Base-by-base conservation (phyloP, 345 rosid genomes). In the Arabis alpina region DNA sequence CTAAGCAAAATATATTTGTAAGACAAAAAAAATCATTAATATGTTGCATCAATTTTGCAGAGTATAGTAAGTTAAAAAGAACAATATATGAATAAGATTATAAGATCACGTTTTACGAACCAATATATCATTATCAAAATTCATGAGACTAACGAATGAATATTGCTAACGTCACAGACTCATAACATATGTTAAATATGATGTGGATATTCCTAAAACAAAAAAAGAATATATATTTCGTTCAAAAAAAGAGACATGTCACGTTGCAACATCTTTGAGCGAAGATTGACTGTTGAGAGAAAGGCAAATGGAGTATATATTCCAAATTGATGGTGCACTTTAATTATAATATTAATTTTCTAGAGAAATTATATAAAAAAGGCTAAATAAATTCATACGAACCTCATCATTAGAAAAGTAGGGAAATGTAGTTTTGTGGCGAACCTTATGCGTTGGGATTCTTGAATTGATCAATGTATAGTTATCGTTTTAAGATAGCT, bases 341-440 rank as follows among this genome's bases (percentile, higher is more conserved):
- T 80, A 64, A 60, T 71, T 71, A 71, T 66, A 41, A 47, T 16
- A 49, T 16, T 9, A 5, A 24, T 55, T 61, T 34, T 36, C 7
- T 61, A 28, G 10, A 63, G 2, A 45, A 47, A 6, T 1, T 27
- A 12, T 60, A 15, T 24, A 16, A 73, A 76, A 50, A 43, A 73
- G 70, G 53, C 19, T 15, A 14, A 39, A 68, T 52, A 60, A 64
- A 72, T 81, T 64, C 64, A 52, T 69, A 80, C 85, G 82, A 86
- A 89, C 71, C 65, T 69, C 65, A 85, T 85, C 78, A 89, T 89
- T 80, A 67, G 81, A 84, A 80, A 76, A 66, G 85, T 79, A 58
- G 3, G 93, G 80, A 82, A 68, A 60, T 55, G 74, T 53, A 71
- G 79, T 80, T 89, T 76, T 86, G 90, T 86, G 96, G 96, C 90